phyloP scores from a whole-genome alignment of 768 basidiomycete genomes.

The Kwoniella bestiolae region DNA sequence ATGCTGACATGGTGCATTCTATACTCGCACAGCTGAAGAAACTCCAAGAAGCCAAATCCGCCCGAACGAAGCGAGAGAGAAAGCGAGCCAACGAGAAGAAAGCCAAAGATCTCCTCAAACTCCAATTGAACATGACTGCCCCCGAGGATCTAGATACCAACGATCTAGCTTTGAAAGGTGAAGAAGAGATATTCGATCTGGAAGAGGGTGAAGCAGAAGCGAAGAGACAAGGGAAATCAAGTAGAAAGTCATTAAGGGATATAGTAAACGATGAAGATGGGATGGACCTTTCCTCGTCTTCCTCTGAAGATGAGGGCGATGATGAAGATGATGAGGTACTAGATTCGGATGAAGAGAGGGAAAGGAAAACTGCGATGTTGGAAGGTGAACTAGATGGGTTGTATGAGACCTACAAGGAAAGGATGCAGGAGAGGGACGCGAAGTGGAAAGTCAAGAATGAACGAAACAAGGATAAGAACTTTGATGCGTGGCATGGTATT shows the following conservation, averaged over 20 bases:
- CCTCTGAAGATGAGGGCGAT: conserved; percentile 50
- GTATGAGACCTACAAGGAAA: conserved; percentile 83
- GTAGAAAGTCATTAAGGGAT: conserved; percentile 60
- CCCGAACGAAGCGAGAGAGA: conserved; percentile 76
- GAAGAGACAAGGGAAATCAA: conserved; percentile 57
- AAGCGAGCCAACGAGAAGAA: conserved; percentile 87
- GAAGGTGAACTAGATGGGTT: conserved; percentile 87
- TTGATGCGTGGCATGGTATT: conserved; percentile 83
- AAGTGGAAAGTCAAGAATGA: conserved; percentile 85
- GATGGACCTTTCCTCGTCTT: conserved; percentile 57
- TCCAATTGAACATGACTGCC: conserved; percentile 96
- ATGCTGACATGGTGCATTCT: not conserved
- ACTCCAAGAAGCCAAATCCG: conserved; percentile 72
- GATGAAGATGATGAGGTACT: conserved; percentile 59
- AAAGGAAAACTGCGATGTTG: conserved; percentile 66
- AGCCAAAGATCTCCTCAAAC: conserved; percentile 82
- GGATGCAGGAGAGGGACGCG: conserved; percentile 78
- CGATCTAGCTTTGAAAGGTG: conserved; percentile 66
- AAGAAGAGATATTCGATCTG: conserved; percentile 89
- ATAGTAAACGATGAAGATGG: conserved; percentile 59
- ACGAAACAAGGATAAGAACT: conserved; percentile 70
- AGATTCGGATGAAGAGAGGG: conserved; percentile 67
- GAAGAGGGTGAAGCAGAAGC: conserved; percentile 64
- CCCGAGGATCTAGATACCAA: conserved; percentile 90
- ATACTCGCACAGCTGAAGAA: conserved; percentile 70